phyloP scores from a whole-genome alignment of 2,329 filamentous ascomycete species.

The Aschersonia sp. region DNA sequence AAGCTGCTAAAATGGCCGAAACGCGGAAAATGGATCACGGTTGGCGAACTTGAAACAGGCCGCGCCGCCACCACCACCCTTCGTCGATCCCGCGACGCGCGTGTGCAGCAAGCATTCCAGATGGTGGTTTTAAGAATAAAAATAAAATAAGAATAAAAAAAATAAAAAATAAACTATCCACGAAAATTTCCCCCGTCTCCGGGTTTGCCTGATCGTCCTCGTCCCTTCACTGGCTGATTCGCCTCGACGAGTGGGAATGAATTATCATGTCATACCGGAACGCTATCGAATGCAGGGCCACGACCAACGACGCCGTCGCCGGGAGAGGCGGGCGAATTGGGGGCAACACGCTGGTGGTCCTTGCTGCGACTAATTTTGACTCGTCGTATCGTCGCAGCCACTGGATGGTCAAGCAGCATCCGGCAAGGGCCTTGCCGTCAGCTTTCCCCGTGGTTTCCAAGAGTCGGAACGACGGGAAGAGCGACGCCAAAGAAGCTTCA shows the following conservation, averaged over 20 bases:
- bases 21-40: background rate
- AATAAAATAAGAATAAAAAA: no score
- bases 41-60: background rate
- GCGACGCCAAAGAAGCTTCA: background rate
- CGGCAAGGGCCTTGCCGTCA: slow-evolving; percentile 1
- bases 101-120: background rate
- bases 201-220: no score
- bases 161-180: no score
- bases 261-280: no score
- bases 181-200: no score
- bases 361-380: background rate
- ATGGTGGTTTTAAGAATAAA: no score
- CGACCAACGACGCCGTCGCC: background rate
- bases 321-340: background rate
- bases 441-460: background rate
- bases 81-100: background rate
- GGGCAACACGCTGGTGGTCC: background rate
- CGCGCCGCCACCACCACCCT: background rate
- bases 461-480: background rate
- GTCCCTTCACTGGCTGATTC: no score
- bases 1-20: background rate
- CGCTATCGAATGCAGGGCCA: no score
- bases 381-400: background rate
- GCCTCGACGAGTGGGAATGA: no score
- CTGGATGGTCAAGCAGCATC: background rate